phyloP scores from a whole-genome alignment of 2,329 filamentous ascomycete species.

The Trichoderma sp. region DNA sequence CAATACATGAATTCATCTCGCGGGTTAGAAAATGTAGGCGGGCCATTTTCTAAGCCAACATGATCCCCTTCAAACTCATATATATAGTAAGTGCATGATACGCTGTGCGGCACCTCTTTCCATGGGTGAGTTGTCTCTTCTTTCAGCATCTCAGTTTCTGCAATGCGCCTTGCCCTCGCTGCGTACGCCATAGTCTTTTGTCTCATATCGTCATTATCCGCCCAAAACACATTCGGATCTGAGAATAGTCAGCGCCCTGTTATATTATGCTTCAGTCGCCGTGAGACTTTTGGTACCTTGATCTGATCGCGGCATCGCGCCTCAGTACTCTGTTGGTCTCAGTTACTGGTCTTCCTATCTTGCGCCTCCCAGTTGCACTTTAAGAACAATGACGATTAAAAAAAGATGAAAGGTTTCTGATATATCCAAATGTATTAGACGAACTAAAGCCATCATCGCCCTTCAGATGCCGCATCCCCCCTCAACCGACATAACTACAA shows the following conservation, averaged over 20 bases:
- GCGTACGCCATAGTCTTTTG: not conserved
- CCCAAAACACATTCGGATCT: not conserved
- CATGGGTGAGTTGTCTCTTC: not conserved
- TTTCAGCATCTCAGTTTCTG: not conserved
- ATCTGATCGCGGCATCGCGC: not conserved
- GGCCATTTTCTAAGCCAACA: not conserved
- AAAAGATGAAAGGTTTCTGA: not conserved
- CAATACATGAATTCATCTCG: not conserved
- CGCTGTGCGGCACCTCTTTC: not conserved
- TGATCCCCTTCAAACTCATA: not conserved
- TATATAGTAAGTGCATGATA: not conserved
- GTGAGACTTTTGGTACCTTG: not conserved
- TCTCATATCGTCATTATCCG: not conserved
- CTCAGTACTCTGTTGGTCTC: not conserved
- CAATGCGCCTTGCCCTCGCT: not conserved
- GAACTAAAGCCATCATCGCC: not conserved
- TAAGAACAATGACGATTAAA: not conserved
- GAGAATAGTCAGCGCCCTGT: not conserved
- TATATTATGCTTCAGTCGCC: not conserved
- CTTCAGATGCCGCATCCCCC: not conserved
- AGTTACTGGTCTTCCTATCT: not conserved
- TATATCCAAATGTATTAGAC: not conserved
- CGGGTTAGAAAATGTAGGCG: not conserved
- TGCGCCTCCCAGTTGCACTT: not conserved
- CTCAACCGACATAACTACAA: not conserved